These are phyloP conservation scores for Cryphonectria carpinicola DNA, from an alignment of 2,329 filamentous ascomycete species.

Conservation along the genomic window DNA sequence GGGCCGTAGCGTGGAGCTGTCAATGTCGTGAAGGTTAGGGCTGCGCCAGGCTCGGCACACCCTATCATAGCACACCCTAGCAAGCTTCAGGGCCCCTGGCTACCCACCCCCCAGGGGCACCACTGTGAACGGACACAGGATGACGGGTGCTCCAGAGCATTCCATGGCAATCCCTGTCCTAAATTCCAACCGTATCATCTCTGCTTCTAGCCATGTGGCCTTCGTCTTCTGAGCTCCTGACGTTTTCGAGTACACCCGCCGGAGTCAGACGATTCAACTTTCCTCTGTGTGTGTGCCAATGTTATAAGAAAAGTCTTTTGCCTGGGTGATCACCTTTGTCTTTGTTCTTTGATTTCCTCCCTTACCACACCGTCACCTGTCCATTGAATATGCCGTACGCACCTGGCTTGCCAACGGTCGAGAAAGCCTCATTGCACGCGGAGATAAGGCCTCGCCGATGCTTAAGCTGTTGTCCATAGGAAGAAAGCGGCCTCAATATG, in stretches of 20 bases:
- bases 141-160: constrained; percentile 9
- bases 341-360: background rate
- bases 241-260: constrained; percentile 23
- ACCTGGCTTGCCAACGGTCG: constrained; percentile 27
- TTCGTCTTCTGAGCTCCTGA: constrained; percentile 21
- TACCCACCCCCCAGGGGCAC: background rate
- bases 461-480: constrained; percentile 31
- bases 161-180: constrained; percentile 23
- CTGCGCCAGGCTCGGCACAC: background rate
- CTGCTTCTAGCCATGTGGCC: constrained; percentile 28
- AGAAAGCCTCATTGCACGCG: constrained; percentile 27
- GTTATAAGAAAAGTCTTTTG: background rate
- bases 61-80: background rate
- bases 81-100: background rate
- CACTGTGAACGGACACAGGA: background rate
- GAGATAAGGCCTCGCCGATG: constrained; percentile 31
- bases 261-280: constrained; percentile 19
- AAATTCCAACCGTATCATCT: constrained; percentile 15
- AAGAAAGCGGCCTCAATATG: constrained; percentile 58
- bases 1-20: constrained; percentile 1
- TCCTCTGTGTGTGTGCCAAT: background rate
- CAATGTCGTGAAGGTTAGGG: background rate
- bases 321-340: background rate
- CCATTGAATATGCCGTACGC: constrained; percentile 28
- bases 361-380: background rate